These are phyloP conservation scores for Lithospermum erythrorhizon DNA, from an alignment of 257 asterid species.

Conservation along the genomic window DNA sequence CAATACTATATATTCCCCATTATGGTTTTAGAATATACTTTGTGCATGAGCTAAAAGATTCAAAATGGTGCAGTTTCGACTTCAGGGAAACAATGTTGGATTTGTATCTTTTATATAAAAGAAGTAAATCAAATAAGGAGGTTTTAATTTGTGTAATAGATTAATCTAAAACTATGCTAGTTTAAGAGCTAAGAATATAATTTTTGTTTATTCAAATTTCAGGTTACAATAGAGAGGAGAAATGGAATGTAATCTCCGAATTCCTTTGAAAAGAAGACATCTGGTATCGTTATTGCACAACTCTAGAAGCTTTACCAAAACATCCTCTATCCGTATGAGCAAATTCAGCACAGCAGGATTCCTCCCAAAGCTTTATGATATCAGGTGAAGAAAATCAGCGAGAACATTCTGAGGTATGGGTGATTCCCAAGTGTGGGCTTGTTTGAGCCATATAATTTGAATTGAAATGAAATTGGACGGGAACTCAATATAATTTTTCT, in stretches of 20 bases:
- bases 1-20: too few relatives aligned
- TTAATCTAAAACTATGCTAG: neutral
- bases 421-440: too few relatives aligned
- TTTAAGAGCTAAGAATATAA: neutral
- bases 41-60: neutral
- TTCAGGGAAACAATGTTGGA: slow-evolving; percentile 44
- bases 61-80: slow-evolving; percentile 39
- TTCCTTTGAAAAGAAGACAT: too few relatives aligned
- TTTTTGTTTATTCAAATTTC: neutral
- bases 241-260: slow-evolving; percentile 69
- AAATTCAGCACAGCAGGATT: slow-evolving; percentile 34
- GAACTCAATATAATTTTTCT: too few relatives aligned
- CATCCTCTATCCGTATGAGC: slow-evolving; percentile 50
- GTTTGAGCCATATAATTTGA: too few relatives aligned
- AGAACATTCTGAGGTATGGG: too few relatives aligned
- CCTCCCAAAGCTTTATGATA: slow-evolving; percentile 19
- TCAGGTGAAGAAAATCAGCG: neutral
- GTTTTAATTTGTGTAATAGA: slow-evolving; percentile 43
- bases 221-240: slow-evolving; percentile 53
- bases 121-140: slow-evolving; percentile 60
- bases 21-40: neutral
- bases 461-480: too few relatives aligned
- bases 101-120: slow-evolving; percentile 42
- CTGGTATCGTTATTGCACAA: slow-evolving; percentile 42
- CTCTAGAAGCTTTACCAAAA: slow-evolving; percentile 39